phyloP scores from a whole-genome alignment of 768 basidiomycete species.

The Lactarius tabidus region DNA sequence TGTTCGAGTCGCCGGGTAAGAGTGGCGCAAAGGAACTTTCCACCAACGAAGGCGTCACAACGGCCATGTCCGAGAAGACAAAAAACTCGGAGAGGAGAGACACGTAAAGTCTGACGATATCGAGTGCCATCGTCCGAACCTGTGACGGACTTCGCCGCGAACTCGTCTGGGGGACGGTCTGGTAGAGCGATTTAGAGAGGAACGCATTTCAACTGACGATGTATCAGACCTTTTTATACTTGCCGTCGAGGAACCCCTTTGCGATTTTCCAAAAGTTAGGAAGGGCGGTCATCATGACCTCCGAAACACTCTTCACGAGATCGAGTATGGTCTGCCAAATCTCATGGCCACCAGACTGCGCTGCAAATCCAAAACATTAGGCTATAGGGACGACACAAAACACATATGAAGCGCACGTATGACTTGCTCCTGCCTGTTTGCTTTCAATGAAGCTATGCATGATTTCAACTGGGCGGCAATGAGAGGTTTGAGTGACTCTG shows the following conservation, averaged over 20 bases:
- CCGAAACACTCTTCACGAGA: constrained; percentile 84
- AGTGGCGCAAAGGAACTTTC: constrained; percentile 42
- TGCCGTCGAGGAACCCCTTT: constrained; percentile 87
- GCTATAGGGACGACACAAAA: background rate
- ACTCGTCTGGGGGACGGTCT: constrained; percentile 33
- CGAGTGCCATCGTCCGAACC: constrained; percentile 82
- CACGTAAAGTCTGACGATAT: constrained; percentile 82
- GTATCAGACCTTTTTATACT: constrained; percentile 71
- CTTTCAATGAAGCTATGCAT: constrained; percentile 57
- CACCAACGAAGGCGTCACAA: constrained; percentile 49
- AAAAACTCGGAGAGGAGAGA: constrained; percentile 85
- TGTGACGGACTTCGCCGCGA: constrained; percentile 79
- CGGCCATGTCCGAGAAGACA: constrained; percentile 70
- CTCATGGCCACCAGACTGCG: constrained; percentile 64
- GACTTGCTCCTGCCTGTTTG: constrained; percentile 56
- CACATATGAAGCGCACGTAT: constrained; percentile 44
- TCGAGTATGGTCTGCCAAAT: constrained; percentile 78
- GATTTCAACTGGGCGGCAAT: constrained; percentile 56
- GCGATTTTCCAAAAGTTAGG: constrained; percentile 95
- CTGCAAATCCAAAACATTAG: constrained; percentile 36
- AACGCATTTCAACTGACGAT: constrained; percentile 1
- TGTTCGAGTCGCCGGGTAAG: constrained; percentile 74
- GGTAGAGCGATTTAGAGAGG: background rate
- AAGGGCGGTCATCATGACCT: constrained; percentile 75
- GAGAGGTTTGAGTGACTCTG: constrained; percentile 40